Percentiles rank a stretch among this genome's conserved stretches.
Evolutionary conservation across 2,329 filamentous ascomycete species (phyloP).

Genomic region (Calonectria honghensis): DNA sequence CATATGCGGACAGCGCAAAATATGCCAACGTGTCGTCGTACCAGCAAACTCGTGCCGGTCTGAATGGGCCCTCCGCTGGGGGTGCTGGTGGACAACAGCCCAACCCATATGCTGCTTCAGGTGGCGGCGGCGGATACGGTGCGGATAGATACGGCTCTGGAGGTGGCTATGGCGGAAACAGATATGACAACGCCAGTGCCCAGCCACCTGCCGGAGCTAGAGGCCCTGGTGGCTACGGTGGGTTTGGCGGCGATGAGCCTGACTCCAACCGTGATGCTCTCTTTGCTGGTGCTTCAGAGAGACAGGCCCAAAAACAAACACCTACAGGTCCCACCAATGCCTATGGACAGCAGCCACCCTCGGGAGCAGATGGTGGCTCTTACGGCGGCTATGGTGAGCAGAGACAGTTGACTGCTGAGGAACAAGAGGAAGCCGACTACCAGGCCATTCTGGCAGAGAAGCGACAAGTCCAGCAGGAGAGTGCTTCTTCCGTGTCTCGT

Average conservation of each 20-base stretch:
- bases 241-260: slow-evolving; percentile 68
- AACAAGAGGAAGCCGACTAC: slow-evolving; percentile 83
- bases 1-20: slow-evolving; percentile 70
- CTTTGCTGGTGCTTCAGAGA: slow-evolving; percentile 74
- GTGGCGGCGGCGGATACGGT: slow-evolving; percentile 68
- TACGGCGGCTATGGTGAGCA: slow-evolving; percentile 79
- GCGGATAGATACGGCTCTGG: slow-evolving; percentile 71
- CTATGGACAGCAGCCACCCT: slow-evolving; percentile 50
- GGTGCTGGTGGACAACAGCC: slow-evolving; percentile 55
- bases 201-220: slow-evolving; percentile 59
- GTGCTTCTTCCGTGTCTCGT: slow-evolving; percentile 66
- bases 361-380: slow-evolving; percentile 53
- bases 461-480: slow-evolving; percentile 85
- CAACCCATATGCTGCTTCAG: slow-evolving; percentile 50
- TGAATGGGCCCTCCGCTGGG: slow-evolving; percentile 56
- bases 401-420: slow-evolving; percentile 87
- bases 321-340: slow-evolving; percentile 44
- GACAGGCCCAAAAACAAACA: slow-evolving; percentile 65
- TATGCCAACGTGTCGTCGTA: slow-evolving; percentile 68
- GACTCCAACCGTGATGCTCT: slow-evolving; percentile 78
- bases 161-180: slow-evolving; percentile 71
- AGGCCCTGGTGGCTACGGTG: slow-evolving; percentile 77
- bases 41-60: slow-evolving; percentile 64
- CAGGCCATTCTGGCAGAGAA: slow-evolving; percentile 72
- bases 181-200: slow-evolving; percentile 67